Evolutionary conservation across 78 protist species (phyloP), one percentile per base, ranked within the genome.

Genomic region (Emiliania huxleyi): DNA sequence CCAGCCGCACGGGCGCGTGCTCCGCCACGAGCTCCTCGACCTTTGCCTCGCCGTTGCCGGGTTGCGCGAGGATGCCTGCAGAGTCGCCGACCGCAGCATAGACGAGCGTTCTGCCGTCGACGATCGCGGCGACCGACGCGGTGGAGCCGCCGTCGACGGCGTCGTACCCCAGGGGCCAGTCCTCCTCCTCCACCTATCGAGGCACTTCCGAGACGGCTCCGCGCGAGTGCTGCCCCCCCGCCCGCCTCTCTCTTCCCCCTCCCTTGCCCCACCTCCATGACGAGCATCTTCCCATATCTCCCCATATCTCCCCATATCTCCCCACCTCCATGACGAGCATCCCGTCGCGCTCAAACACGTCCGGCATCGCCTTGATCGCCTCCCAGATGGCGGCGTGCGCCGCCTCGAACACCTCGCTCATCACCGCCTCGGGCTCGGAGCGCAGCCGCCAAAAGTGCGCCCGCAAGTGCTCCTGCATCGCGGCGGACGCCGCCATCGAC

Each of bases 101-200:
- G 8, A 77, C 48, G 15, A 77, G 87, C 2, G 87, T 77, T 21
- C 87, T 5, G n/a, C 87, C 48, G 46, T 77, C 87, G 87, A 77
- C 21, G 12, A 77, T 5, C 33, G 45, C 87, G n/a, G 87, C 87
- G 49, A 77, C 25, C 87, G 87, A 37, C 15, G 87, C 87, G 48
- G 87, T 77, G 15, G 48, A 29, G 87, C 87, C 87, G 29, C 87
- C 87, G 46, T 77, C 87, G 19, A 42, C 87, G 35, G 45, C 49
- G 48, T 77, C 87, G 48, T 77, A 77, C 22, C 87, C 87, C 18
- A 77, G 87, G 0, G 44, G 49, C 43, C 48, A 77, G 19, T 38
- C 46, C 46, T 77, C 87, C 43, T 77, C 87, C 25, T 40, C 87
- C 87, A 77, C 71, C 33, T 56, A 49, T 5, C 56, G 56, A 18